Conservation (phyloP, 163 green algal genomes). For the Trebouxia gelatinosa region DNA sequence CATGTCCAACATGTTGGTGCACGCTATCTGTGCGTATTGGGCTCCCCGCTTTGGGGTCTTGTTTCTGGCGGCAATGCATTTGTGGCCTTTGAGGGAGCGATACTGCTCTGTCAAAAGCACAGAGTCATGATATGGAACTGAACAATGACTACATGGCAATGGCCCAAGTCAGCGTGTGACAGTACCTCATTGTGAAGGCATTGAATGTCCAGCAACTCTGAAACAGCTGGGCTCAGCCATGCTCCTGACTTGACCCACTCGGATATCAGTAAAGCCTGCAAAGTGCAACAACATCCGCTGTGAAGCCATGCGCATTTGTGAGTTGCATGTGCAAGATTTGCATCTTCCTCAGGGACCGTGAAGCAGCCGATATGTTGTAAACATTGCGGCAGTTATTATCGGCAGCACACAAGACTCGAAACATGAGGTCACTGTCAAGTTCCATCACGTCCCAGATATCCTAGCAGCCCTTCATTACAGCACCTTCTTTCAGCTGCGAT, state of each 20-base stretch:
- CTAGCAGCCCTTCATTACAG: no score
- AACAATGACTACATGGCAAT: neutral
- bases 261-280: slow-evolving; percentile 10
- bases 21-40: neutral
- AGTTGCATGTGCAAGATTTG: neutral
- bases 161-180: neutral
- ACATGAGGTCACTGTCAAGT: neutral
- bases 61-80: no score
- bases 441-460: no score
- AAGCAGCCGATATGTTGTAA: neutral
- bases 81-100: no score
- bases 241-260: slow-evolving; percentile 14
- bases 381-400: neutral
- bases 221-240: slow-evolving; percentile 1
- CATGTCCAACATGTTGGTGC: neutral
- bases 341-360: neutral
- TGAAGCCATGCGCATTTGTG: no score
- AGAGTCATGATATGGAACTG: neutral
- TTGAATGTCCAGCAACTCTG: neutral
- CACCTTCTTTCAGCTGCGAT: no score
- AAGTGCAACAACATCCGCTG: neutral
- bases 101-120: no score
- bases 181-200: neutral
- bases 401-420: neutral
- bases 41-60: no score